phyloP scores from a whole-genome alignment of 345 rosid species.

The Acer saccharum region DNA sequence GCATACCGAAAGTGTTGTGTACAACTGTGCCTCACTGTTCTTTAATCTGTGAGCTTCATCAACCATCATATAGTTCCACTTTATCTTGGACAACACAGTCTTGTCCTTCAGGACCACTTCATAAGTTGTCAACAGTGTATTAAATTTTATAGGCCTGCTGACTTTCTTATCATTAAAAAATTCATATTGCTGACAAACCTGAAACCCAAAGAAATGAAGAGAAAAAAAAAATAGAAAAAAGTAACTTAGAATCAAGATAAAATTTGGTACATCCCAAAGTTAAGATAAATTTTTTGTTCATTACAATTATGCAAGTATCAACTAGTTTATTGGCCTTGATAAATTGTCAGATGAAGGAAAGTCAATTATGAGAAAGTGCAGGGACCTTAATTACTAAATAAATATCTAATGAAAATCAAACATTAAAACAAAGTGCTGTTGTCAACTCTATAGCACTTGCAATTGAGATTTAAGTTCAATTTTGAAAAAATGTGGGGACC shows the following conservation, averaged over 20 bases:
- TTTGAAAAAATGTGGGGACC: neutral
- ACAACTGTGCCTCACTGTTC: slow-evolving; percentile 97
- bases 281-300: neutral
- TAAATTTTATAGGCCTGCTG: slow-evolving; percentile 87
- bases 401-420: neutral
- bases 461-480: neutral
- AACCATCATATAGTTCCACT: slow-evolving; percentile 98
- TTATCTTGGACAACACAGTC: slow-evolving; percentile 88
- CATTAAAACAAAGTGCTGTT: neutral
- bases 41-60: slow-evolving; percentile 99
- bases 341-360: neutral
- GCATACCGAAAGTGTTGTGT: slow-evolving; percentile 85
- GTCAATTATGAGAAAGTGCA: neutral
- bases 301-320: neutral
- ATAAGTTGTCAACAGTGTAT: slow-evolving; percentile 86
- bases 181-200: slow-evolving; percentile 98
- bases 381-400: neutral
- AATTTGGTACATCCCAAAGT: slow-evolving; percentile 6
- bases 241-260: neutral
- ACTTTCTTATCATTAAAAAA: slow-evolving; percentile 86
- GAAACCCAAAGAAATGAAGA: slow-evolving; percentile 23
- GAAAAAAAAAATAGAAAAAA: slow-evolving; percentile 9
- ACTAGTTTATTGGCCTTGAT: neutral
- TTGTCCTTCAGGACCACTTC: slow-evolving; percentile 98
- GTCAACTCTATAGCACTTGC: neutral